These are phyloP conservation scores for Neurospora sp. DNA, from an alignment of 495 filamentous ascomycete species.

Conservation along the genomic window DNA sequence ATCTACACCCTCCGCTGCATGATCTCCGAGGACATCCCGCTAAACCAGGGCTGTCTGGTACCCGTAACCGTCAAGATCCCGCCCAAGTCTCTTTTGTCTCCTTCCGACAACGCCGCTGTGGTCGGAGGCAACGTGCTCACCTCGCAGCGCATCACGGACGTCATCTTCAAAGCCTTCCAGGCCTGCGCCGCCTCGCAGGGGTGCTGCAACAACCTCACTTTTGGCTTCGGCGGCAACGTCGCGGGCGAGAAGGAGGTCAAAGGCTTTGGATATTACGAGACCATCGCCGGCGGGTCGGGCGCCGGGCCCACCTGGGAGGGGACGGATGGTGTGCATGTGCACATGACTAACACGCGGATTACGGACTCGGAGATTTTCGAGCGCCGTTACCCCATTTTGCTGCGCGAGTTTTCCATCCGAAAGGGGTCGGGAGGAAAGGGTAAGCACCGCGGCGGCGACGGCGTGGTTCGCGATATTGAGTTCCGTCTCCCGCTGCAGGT, in stretches of 20 bases:
- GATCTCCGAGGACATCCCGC: slow-evolving; percentile 85
- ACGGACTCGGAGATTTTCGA: slow-evolving; percentile 97
- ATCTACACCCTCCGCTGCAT: slow-evolving; percentile 94
- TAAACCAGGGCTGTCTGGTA: slow-evolving; percentile 91
- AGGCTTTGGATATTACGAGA: slow-evolving; percentile 97
- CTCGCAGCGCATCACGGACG: slow-evolving; percentile 91
- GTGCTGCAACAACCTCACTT: slow-evolving; percentile 84
- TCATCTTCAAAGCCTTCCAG: slow-evolving; percentile 82
- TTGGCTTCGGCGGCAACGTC: slow-evolving; percentile 72
- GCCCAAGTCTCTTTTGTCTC: slow-evolving; percentile 69
- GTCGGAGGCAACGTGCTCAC: slow-evolving; percentile 95
- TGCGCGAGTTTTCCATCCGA: slow-evolving; percentile 74
- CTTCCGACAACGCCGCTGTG: slow-evolving; percentile 80
- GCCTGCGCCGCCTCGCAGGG: slow-evolving; percentile 89
- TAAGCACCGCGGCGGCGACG: slow-evolving; percentile 74
- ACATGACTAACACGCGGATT: slow-evolving; percentile 99
- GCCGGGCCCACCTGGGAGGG: slow-evolving; percentile 84
- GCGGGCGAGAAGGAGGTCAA: slow-evolving; percentile 49
- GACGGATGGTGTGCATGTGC: slow-evolving; percentile 81
- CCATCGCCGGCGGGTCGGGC: slow-evolving; percentile 86
- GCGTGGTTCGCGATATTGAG: slow-evolving; percentile 89
- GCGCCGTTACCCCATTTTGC: slow-evolving; percentile 78
- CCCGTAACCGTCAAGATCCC: slow-evolving; percentile 85
- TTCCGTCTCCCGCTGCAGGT: slow-evolving; percentile 84
- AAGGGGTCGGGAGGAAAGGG: slow-evolving; percentile 61